Evolutionary conservation across 257 asterid genomes (phyloP).

Genomic region (Mentha longifolia): DNA sequence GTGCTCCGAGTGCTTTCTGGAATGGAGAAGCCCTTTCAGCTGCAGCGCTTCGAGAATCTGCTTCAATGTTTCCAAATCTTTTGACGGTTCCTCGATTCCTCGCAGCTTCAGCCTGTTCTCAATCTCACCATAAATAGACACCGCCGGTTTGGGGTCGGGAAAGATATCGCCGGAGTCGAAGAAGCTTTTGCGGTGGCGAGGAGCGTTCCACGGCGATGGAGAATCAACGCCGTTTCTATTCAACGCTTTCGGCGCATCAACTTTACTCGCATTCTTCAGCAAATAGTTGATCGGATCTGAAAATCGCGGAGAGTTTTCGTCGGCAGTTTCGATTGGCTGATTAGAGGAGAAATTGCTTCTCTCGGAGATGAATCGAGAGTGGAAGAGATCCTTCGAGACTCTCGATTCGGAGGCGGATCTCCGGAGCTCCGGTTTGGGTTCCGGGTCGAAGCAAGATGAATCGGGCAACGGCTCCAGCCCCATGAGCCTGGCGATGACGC

Average conservation of each 20-base stretch:
- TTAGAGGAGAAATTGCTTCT: constrained; percentile 36
- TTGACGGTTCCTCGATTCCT: constrained; percentile 77
- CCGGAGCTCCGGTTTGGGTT: constrained; percentile 67
- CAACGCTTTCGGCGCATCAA: constrained; percentile 42
- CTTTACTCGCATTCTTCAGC: constrained; percentile 32
- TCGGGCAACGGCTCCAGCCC: constrained; percentile 80
- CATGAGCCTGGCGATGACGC: constrained; percentile 91
- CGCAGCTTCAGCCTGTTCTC: constrained; percentile 68
- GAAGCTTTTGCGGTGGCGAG: constrained; percentile 62
- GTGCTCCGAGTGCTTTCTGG: constrained; percentile 50
- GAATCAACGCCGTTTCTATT: constrained; percentile 49
- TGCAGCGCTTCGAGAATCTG: constrained; percentile 95
- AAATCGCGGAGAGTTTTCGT: constrained; percentile 31
- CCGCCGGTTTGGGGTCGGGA: constrained; percentile 72
- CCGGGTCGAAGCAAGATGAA: constrained; percentile 47
- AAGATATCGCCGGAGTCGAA: constrained; percentile 78
- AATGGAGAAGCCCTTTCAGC: constrained; percentile 86
- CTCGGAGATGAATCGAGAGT: constrained; percentile 52
- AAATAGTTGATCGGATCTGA: constrained; percentile 45
- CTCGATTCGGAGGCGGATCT: constrained; percentile 95
- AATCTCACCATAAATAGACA: constrained; percentile 60
- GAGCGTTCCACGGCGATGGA: constrained; percentile 55
- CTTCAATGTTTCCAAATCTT: constrained; percentile 82
- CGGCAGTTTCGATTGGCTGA: constrained; percentile 34
- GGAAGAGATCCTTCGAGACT: constrained; percentile 73